phyloP scores from a whole-genome alignment of 768 basidiomycete species.

The Tephrocybe rancida region DNA sequence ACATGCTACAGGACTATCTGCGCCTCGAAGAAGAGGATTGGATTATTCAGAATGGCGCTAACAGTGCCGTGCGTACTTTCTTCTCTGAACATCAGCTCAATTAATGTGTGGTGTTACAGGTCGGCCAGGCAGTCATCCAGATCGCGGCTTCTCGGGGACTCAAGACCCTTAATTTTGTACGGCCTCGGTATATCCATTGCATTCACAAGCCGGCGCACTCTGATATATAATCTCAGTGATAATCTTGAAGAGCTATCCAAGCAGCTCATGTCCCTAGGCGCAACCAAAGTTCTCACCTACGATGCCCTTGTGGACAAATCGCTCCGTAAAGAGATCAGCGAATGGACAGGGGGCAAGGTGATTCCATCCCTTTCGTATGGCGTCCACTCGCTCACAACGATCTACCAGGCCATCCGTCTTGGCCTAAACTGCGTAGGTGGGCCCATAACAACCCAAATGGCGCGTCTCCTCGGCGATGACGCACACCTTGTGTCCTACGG shows the following conservation, averaged over 20 bases:
- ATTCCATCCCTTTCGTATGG: not conserved
- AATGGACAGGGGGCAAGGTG: conserved; percentile 69
- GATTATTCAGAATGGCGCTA: conserved; percentile 86
- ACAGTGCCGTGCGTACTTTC: conserved; percentile 67
- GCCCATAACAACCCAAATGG: conserved; percentile 68
- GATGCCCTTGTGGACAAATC: conserved; percentile 66
- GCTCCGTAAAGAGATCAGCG: conserved; percentile 54
- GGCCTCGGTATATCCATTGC: conserved; percentile 51
- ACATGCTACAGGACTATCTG: conserved; percentile 77
- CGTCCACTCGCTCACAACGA: not conserved
- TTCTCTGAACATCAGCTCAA: conserved; percentile 2
- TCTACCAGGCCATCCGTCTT: conserved; percentile 41
- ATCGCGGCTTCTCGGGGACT: conserved; percentile 73
- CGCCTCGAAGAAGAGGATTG: conserved; percentile 69
- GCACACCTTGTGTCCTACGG: conserved; percentile 87
- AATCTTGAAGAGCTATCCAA: conserved; percentile 50
- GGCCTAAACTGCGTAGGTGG: conserved; percentile 64
- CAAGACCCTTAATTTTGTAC: conserved; percentile 82
- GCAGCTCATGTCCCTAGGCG: conserved; percentile 64
- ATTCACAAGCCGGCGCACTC: conserved; percentile 11
- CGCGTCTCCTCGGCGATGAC: conserved; percentile 62
- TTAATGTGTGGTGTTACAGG: conserved; percentile 38
- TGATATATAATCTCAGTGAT: conserved; percentile 41
- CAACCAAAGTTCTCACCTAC: conserved; percentile 77
- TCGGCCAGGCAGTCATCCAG: conserved; percentile 86